Percentiles rank a stretch among this genome's conserved stretches.
phyloP scores from a whole-genome alignment of 768 basidiomycete genomes.

The Lactifluus rugatus region DNA sequence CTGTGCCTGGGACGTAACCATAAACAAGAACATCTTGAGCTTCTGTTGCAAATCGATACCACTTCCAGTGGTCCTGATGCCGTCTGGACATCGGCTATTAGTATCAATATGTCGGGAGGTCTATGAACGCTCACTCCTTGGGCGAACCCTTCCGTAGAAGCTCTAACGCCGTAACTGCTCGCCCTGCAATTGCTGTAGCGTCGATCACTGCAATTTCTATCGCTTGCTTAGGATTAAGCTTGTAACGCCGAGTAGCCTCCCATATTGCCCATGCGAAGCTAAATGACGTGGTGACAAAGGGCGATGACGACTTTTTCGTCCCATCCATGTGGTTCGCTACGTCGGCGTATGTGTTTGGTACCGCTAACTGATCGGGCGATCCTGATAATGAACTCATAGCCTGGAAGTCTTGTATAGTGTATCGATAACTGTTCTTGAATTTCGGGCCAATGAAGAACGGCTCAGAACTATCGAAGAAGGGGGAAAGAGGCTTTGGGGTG shows the following conservation, averaged over 20 bases:
- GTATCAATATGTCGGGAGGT: background rate
- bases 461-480: constrained; percentile 42
- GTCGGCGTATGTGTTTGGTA: constrained; percentile 43
- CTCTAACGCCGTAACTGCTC: constrained; percentile 57
- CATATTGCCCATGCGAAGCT: constrained; percentile 77
- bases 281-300: constrained; percentile 67
- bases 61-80: constrained; percentile 59
- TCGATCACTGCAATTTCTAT: constrained; percentile 75
- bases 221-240: constrained; percentile 61
- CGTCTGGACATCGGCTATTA: constrained; percentile 32
- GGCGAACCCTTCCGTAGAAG: constrained; percentile 43
- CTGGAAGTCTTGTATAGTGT: constrained; percentile 23
- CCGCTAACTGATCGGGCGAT: constrained; percentile 16
- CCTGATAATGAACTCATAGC: constrained; percentile 16
- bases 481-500: constrained; percentile 55
- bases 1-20: constrained; percentile 54
- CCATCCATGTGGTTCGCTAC: constrained; percentile 66
- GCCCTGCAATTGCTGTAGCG: constrained; percentile 44
- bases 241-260: constrained; percentile 72
- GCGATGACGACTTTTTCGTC: constrained; percentile 61
- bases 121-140: constrained; percentile 40
- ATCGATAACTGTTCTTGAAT: constrained; percentile 35
- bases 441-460: constrained; percentile 61
- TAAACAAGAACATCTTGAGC: constrained; percentile 68
- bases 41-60: constrained; percentile 66